These are phyloP conservation scores for Saccharomycopsis guyanensis DNA, from an alignment of 805 yeast genomes.

Conservation along the genomic window DNA sequence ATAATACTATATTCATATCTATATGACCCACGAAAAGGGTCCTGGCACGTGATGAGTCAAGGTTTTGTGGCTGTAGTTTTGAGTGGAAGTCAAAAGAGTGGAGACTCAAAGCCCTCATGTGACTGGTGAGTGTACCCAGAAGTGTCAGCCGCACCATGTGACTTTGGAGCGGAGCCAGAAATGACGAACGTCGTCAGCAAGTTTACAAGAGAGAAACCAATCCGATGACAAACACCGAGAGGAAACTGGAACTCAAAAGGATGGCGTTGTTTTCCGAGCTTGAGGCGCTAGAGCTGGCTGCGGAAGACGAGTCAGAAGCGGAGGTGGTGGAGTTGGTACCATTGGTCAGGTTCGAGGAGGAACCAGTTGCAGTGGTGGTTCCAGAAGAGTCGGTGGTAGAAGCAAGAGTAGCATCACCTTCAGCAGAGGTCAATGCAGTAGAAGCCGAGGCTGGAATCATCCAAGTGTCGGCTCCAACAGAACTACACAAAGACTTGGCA, in stretches of 20 bases:
- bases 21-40: neutral
- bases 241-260: neutral
- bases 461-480: conserved; percentile 38
- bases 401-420: conserved; percentile 4
- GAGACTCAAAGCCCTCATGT: neutral
- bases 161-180: no score
- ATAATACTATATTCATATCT: neutral
- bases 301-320: neutral
- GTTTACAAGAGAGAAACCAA: neutral
- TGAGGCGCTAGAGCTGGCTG: neutral
- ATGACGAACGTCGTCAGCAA: neutral
- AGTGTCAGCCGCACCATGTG: no score
- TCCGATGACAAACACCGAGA: neutral
- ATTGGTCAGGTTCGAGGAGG: conserved; percentile 2
- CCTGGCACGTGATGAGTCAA: no score
- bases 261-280: neutral
- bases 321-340: neutral
- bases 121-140: neutral
- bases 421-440: conserved; percentile 27
- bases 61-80: no score
- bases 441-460: conserved; percentile 38
- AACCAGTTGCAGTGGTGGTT: conserved; percentile 1
- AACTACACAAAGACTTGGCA: conserved; percentile 36
- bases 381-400: conserved; percentile 8
- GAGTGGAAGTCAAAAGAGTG: no score